Evolutionary conservation across 768 basidiomycete genomes (phyloP), one percentile per base, ranked within the genome.

Genomic region (Amyloporia xantha): DNA sequence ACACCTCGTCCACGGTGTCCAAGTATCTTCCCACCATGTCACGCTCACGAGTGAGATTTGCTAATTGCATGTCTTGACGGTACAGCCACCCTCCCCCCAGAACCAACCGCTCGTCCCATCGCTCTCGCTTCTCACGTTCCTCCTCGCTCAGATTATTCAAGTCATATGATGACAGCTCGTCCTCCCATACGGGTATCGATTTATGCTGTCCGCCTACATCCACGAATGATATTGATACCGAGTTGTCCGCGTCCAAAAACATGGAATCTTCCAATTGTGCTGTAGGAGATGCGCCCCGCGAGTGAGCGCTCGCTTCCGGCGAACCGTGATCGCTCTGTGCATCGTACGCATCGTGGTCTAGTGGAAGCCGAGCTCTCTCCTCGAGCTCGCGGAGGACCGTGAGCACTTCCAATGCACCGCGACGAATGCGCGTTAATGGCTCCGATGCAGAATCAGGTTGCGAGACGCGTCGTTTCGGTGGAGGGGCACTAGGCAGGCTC

Each of bases 1-100:
- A 61, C 2, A 85, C 83, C 50, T 83, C 79, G 56, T 91, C 90
- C 2, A 91, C 89, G n/a, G 81, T 72, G 53, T 88, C 79, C 50
- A 91, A 60, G 62, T 91, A 93, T 41, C 68, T 62, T 30, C 65
- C 62, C 2, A 92, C 76, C 4, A 77, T 73, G 1, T 63, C 64
- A 54, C 76, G 68, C 62, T 91, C 87, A 61, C 72, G 78, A 54
- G 33, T 61, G 48, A 91, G 64, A 25, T 81, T 72, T 17, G 62
- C 66, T 26, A 84, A 65, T 13, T 58, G 65, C 47, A 90, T 58
- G 56, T 87, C 82, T 58, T 82, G 84, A 49, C 67, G 73, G 61
- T 92, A 92, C 47, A 91, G 59, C 87, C 89, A 91, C 4, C 90
- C 90, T 24, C 83, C 82, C 21, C 86, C 85, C 11, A 91, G 71